phyloP scores from a whole-genome alignment of 129 eudicot genomes.

The Centella asiatica region DNA sequence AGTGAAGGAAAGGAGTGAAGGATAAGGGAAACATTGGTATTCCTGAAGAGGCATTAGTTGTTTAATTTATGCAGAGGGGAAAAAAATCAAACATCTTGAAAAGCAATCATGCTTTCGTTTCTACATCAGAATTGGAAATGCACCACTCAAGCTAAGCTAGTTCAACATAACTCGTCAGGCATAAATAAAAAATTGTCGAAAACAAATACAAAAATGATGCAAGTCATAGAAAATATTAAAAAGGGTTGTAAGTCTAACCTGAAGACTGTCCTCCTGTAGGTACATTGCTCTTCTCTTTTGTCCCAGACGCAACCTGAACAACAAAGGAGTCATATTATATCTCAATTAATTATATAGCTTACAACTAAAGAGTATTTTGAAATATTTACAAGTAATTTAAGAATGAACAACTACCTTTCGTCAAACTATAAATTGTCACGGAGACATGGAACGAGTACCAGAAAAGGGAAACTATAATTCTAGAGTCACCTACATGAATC shows the following conservation, averaged over 20 bases:
- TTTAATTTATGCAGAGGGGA: not conserved
- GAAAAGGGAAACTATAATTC: no score
- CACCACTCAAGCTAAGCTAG: not conserved
- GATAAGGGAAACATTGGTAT: not conserved
- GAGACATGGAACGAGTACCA: no score
- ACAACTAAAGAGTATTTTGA: not conserved
- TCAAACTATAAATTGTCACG: no score
- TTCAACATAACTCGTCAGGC: not conserved
- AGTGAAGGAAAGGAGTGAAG: not conserved
- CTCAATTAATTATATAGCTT: not conserved
- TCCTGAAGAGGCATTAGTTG: not conserved
- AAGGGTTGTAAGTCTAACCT: slow-evolving; percentile 33
- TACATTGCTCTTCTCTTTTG: slow-evolving; percentile 26
- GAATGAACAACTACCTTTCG: not conserved
- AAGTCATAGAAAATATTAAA: not conserved
- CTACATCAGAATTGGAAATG: not conserved
- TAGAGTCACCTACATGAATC: no score
- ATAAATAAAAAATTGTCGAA: not conserved
- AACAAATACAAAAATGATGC: slow-evolving; percentile 11
- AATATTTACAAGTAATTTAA: not conserved
- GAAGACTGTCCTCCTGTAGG: slow-evolving; percentile 52
- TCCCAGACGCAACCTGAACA: slow-evolving; percentile 61
- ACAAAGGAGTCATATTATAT: slow-evolving; percentile 6
- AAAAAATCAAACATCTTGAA: not conserved
- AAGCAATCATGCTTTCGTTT: not conserved